Percentiles rank a stretch among this genome's conserved stretches.
Conservation (phyloP, 2,329 filamentous ascomycete species). For the Claviceps digitariae region DNA sequence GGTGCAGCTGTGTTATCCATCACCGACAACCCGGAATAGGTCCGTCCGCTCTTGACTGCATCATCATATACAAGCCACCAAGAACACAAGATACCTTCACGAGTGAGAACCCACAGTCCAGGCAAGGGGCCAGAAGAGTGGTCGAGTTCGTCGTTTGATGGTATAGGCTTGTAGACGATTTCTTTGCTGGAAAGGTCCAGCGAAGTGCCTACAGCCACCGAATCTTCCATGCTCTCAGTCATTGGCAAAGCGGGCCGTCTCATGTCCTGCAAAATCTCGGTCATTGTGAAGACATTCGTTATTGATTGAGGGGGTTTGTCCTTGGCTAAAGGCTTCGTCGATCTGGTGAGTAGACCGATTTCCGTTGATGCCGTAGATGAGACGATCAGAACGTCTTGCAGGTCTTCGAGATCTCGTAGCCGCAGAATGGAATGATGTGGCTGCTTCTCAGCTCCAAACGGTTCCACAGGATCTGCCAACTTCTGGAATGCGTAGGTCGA, state of each 20-base stretch:
- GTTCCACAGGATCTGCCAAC: slow-evolving; percentile 58
- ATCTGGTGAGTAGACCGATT: slow-evolving; percentile 63
- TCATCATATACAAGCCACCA: slow-evolving; percentile 94
- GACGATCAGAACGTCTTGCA: slow-evolving; percentile 72
- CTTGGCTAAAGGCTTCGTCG: slow-evolving; percentile 51
- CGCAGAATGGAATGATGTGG: slow-evolving; percentile 69
- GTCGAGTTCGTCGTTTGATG: slow-evolving; percentile 60
- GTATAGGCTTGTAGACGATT: slow-evolving; percentile 64
- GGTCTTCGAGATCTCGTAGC: slow-evolving; percentile 63
- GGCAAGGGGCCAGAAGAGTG: slow-evolving; percentile 72
- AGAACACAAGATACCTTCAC: slow-evolving; percentile 69
- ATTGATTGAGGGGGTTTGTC: slow-evolving; percentile 46
- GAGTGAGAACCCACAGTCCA: slow-evolving; percentile 71
- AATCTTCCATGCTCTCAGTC: slow-evolving; percentile 42
- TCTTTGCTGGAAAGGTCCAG: slow-evolving; percentile 77
- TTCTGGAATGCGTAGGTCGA: slow-evolving; percentile 58
- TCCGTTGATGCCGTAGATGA: slow-evolving; percentile 70
- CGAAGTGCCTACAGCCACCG: slow-evolving; percentile 68
- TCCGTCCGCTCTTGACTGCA: slow-evolving; percentile 59
- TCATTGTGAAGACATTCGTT: slow-evolving; percentile 58
- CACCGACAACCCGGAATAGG: slow-evolving; percentile 56
- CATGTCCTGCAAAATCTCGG: slow-evolving; percentile 59
- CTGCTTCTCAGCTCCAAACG: slow-evolving; percentile 51
- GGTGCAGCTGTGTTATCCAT: slow-evolving; percentile 23
- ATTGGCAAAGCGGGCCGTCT: slow-evolving; percentile 64